Evolutionary conservation across 768 basidiomycete species (phyloP).

Genomic region (Lyophyllum decastes): DNA sequence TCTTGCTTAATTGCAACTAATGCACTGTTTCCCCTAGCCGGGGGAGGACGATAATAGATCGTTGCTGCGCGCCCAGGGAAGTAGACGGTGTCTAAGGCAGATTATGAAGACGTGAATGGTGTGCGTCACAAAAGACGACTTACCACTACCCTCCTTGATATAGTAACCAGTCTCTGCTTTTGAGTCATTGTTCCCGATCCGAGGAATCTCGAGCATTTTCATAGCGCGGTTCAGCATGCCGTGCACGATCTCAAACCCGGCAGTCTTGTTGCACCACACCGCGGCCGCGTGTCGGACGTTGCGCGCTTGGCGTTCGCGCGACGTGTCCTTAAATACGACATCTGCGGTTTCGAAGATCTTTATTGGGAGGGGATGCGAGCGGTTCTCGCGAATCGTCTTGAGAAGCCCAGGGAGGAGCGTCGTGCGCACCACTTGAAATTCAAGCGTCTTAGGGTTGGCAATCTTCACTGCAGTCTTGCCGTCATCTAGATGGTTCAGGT

Average conservation of each 20-base stretch:
- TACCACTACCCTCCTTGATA: conserved; percentile 84
- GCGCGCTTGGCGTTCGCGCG: conserved; percentile 78
- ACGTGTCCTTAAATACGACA: conserved; percentile 84
- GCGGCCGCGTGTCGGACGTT: conserved; percentile 90
- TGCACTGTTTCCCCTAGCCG: conserved; percentile 29
- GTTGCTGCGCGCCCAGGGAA: conserved; percentile 95
- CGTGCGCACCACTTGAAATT: conserved; percentile 97
- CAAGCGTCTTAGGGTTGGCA: conserved; percentile 95
- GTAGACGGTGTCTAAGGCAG: conserved; percentile 76
- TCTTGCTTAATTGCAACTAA: conserved; percentile 40
- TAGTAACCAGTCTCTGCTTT: conserved; percentile 82
- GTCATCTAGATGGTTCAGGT: conserved; percentile 86
- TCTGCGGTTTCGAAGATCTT: conserved; percentile 94
- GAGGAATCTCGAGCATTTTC: conserved; percentile 92
- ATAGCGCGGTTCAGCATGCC: conserved; percentile 93
- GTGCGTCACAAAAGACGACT: conserved; percentile 24
- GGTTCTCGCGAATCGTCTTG: conserved; percentile 96
- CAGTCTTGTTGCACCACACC: conserved; percentile 95
- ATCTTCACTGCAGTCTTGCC: conserved; percentile 83
- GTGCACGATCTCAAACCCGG: conserved; percentile 96
- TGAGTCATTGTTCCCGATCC: conserved; percentile 59
- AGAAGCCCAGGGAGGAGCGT: conserved; percentile 94
- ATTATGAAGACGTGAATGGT: background rate
- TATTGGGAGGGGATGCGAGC: conserved; percentile 88
- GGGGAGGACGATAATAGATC: conserved; percentile 78